phyloP scores from a whole-genome alignment of 176 grass and related monocot species.

The Aegilops sharonensis region DNA sequence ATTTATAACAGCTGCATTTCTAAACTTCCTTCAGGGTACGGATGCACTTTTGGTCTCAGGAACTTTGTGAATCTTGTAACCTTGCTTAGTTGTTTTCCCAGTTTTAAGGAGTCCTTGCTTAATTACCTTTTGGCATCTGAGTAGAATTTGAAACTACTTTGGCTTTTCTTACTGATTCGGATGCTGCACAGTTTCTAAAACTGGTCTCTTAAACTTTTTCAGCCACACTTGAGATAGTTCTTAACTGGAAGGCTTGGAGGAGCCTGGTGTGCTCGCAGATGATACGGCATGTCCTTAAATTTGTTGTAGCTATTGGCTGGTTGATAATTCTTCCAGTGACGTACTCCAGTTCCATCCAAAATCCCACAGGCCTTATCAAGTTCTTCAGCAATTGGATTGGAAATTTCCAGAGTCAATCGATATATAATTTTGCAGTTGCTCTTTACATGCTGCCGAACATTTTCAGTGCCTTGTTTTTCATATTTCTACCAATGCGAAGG shows the following conservation, averaged over 20 bases:
- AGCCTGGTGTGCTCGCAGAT: slow-evolving; percentile 68
- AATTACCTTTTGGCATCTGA: neutral
- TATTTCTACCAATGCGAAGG: slow-evolving; percentile 67
- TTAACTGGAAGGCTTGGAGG: slow-evolving; percentile 94
- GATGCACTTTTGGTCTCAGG: neutral
- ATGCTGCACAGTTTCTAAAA: slow-evolving; percentile 24
- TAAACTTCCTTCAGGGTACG: slow-evolving; percentile 92
- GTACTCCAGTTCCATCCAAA: slow-evolving; percentile 72
- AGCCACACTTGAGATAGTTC: slow-evolving; percentile 81
- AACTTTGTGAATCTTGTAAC: neutral
- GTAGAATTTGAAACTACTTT: slow-evolving; percentile 4
- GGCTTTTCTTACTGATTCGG: slow-evolving; percentile 1
- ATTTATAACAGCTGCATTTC: slow-evolving; percentile 90
- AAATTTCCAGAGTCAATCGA: slow-evolving; percentile 58
- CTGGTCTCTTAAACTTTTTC: slow-evolving; percentile 30
- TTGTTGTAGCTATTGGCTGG: slow-evolving; percentile 79
- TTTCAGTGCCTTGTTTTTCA: slow-evolving; percentile 79
- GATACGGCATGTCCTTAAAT: slow-evolving; percentile 79
- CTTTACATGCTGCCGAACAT: slow-evolving; percentile 94
- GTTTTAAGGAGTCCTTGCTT: slow-evolving; percentile 5
- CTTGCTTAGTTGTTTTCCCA: slow-evolving; percentile 3
- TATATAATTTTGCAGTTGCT: slow-evolving; percentile 89
- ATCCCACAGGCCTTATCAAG: slow-evolving; percentile 79
- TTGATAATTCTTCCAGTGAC: slow-evolving; percentile 79
- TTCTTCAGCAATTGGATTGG: slow-evolving; percentile 87